Evolutionary conservation across 2,329 filamentous ascomycete genomes (phyloP).

Genomic region (Pseudogymnoascus sp.): DNA sequence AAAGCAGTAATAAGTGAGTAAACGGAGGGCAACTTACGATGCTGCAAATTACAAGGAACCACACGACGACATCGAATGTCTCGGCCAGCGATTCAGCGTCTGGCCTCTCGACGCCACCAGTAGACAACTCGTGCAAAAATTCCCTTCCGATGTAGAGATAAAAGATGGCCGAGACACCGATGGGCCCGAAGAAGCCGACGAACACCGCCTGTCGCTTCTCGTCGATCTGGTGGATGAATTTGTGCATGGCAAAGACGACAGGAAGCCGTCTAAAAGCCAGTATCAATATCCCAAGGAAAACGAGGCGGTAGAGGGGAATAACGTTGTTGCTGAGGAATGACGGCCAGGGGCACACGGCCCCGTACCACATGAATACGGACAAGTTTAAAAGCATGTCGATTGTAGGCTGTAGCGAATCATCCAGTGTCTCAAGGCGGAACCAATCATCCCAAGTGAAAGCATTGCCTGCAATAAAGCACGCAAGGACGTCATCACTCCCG

Average conservation of each 20-base stretch:
- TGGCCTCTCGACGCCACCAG: slow-evolving; percentile 50
- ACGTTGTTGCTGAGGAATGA: slow-evolving; percentile 57
- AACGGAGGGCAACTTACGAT: slow-evolving; percentile 49
- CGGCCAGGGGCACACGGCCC: slow-evolving; percentile 72
- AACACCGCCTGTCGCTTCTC: slow-evolving; percentile 68
- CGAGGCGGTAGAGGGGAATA: slow-evolving; percentile 62
- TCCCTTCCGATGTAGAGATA: slow-evolving; percentile 77
- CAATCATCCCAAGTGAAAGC: slow-evolving; percentile 84
- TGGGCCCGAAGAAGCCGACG: slow-evolving; percentile 87
- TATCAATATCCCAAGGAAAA: slow-evolving; percentile 64
- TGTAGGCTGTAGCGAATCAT: slow-evolving; percentile 80
- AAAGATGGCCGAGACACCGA: slow-evolving; percentile 84
- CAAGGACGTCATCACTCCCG: slow-evolving; percentile 78
- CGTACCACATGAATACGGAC: slow-evolving; percentile 80
- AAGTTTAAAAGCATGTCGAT: slow-evolving; percentile 89
- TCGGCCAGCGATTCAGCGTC: slow-evolving; percentile 62
- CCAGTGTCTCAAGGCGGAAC: slow-evolving; percentile 77
- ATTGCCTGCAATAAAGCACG: slow-evolving; percentile 85
- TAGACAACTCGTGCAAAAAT: slow-evolving; percentile 57
- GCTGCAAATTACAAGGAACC: slow-evolving; percentile 79
- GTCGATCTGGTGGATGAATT: slow-evolving; percentile 71
- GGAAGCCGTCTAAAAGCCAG: slow-evolving; percentile 60
- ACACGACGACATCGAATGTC: slow-evolving; percentile 63
- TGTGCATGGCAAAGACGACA: slow-evolving; percentile 65
- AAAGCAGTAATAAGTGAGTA: not conserved